Percentiles rank a stretch among this genome's conserved stretches.
These are phyloP conservation scores for Puccinia novopanici DNA, from an alignment of 1,284 basidiomycete species.

Conservation along the genomic window DNA sequence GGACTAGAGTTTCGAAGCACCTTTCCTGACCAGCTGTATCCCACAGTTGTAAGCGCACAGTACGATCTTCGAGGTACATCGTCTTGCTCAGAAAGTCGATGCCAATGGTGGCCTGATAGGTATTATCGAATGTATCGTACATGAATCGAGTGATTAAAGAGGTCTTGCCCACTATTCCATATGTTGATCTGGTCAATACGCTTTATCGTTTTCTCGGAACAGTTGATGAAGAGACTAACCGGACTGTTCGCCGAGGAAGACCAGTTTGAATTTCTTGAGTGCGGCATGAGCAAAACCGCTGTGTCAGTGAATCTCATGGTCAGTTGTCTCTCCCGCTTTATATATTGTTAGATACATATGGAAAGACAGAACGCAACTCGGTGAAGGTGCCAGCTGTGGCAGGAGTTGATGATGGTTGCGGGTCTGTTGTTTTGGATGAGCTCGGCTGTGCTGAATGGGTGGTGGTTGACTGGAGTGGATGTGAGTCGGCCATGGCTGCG, in stretches of 20 bases:
- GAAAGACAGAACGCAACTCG: slow-evolving; percentile 25
- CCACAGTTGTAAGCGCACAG: slow-evolving; percentile 95
- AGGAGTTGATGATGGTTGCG: neutral
- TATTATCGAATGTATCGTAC: slow-evolving; percentile 99
- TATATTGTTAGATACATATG: too few species aligned
- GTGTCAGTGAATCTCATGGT: neutral
- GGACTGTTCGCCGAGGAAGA: slow-evolving; percentile 67
- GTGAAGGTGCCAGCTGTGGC: slow-evolving; percentile 9
- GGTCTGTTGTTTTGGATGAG: neutral
- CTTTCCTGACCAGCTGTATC: slow-evolving; percentile 93
- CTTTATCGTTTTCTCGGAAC: slow-evolving; percentile 65
- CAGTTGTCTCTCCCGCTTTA: too few species aligned
- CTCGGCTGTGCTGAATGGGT: slow-evolving; percentile 1
- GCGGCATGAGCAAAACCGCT: slow-evolving; percentile 57
- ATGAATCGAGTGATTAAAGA: slow-evolving; percentile 93
- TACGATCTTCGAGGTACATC: slow-evolving; percentile 98
- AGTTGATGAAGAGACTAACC: slow-evolving; percentile 37
- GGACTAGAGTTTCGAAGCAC: slow-evolving; percentile 23
- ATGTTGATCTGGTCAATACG: slow-evolving; percentile 43
- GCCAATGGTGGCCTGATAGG: slow-evolving; percentile 99
- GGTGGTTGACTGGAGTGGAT: slow-evolving; percentile 1
- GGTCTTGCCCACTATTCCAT: slow-evolving; percentile 65
- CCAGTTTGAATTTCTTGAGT: slow-evolving; percentile 91
- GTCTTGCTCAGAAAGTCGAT: slow-evolving; percentile 99
- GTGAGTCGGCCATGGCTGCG: slow-evolving; percentile 7